Evolutionary conservation across 176 grass and related monocot species (phyloP).

Genomic region (Eremochloa ophiuroides): DNA sequence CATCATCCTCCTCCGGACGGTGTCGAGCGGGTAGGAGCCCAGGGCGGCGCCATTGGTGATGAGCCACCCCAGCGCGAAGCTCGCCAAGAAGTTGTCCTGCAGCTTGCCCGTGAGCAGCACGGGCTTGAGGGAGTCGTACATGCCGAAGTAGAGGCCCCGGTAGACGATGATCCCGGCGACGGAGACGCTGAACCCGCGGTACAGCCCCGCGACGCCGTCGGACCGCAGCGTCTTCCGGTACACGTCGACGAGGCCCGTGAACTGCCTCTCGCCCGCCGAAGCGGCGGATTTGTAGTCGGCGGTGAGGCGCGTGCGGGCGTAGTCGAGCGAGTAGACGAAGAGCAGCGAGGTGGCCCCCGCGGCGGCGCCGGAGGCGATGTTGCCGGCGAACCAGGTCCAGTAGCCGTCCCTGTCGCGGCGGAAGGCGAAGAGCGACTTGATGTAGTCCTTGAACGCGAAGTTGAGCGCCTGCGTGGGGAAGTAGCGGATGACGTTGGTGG

Average conservation of each 20-base stretch:
- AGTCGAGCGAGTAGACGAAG: conserved; percentile 72
- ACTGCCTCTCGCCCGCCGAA: conserved; percentile 55
- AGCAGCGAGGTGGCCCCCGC: conserved; percentile 59
- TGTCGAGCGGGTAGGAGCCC: conserved; percentile 13
- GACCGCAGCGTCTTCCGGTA: conserved; percentile 58
- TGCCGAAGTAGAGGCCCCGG: conserved; percentile 62
- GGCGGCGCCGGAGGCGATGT: conserved; percentile 58
- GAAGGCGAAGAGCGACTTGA: conserved; percentile 60
- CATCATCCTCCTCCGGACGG: conserved; percentile 32
- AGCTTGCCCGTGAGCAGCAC: conserved; percentile 40
- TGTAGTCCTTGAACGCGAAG: conserved; percentile 82
- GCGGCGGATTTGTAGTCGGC: conserved; percentile 43
- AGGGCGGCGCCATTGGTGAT: conserved; percentile 24
- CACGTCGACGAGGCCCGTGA: conserved; percentile 61
- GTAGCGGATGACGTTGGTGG: conserved; percentile 66
- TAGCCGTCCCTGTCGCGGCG: conserved; percentile 55
- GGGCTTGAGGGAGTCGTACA: conserved; percentile 75
- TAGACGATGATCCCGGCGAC: conserved; percentile 60
- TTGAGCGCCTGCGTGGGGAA: conserved; percentile 79
- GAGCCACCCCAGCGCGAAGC: conserved; percentile 21
- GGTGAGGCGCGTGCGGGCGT: conserved; percentile 52
- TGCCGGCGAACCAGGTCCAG: conserved; percentile 65
- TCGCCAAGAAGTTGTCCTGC: conserved; percentile 29
- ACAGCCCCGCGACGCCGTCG: conserved; percentile 55
- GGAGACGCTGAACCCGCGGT: conserved; percentile 65